A percentile compares a stretch with the other conserved stretches of the same genome.
Conservation (phyloP, 768 basidiomycete genomes). For the Candolleomyces eurysporus region DNA sequence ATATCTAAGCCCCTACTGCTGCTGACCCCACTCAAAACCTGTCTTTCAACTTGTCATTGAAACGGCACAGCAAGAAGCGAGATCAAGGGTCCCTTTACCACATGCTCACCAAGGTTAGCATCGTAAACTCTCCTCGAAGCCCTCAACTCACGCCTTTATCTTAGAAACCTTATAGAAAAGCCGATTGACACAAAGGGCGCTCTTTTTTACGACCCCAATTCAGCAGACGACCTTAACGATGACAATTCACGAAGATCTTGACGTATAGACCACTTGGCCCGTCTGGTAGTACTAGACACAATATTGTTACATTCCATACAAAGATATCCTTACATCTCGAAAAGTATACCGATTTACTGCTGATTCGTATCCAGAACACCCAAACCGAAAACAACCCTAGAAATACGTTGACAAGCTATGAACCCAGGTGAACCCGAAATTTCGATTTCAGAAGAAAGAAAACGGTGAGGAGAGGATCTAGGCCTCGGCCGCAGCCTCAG, state of each 20-base stretch:
- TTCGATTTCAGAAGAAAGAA: neutral
- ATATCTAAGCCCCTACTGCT: conserved; percentile 14
- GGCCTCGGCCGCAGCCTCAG: no score
- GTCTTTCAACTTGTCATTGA: conserved; percentile 86
- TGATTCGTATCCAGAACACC: neutral
- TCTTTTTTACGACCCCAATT: conserved; percentile 90
- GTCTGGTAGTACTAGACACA: no score
- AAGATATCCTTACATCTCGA: no score
- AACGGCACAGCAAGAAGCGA: conserved; percentile 71
- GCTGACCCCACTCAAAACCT: conserved; percentile 64
- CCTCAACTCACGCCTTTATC: neutral
- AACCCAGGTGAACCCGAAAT: no score
- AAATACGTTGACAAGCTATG: no score
- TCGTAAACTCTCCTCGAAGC: neutral
- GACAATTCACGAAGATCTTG: conserved; percentile 96
- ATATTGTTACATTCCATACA: no score
- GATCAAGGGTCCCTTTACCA: conserved; percentile 83
- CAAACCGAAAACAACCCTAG: neutral
- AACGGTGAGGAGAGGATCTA: neutral
- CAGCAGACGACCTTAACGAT: conserved; percentile 91
- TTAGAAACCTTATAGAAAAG: neutral
- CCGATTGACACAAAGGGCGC: conserved; percentile 31
- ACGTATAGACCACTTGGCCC: conserved; percentile 61
- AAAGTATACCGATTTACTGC: neutral
- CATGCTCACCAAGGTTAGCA: conserved; percentile 82